Evolutionary conservation across 1,284 basidiomycete genomes (phyloP), one percentile per base, ranked within the genome.

Genomic region (Lignosus rhinocerotis): DNA sequence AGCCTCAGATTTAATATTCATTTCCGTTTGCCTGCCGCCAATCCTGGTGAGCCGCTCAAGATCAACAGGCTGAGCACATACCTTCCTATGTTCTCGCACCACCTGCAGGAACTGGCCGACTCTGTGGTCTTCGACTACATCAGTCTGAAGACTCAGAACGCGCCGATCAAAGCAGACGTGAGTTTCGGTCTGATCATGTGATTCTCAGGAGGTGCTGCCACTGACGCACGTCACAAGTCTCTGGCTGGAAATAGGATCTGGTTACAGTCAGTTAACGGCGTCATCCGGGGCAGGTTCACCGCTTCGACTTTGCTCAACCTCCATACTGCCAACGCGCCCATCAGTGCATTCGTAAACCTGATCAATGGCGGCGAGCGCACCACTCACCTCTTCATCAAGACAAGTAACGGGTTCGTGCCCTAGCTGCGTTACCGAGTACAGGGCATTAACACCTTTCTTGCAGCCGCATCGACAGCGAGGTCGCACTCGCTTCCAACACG

Each of bases 251-350:
- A 59, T 14, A 11, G 21, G 6, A 51, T 49, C 2, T 36, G 10
- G 3, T n/a, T 61, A 5, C n/a, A n/a, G 14, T 72, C 75, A 1
- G 43, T 68, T 1, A 76, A 80, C 41, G 73, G 72, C 30, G 60
- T 65, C 11, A 77, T 84, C 59, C 59, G 69, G 6, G 84, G 82
- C 19, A 69, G 68, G 14, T 80, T 77, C 70, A 73, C 72, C 31
- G 65, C 69, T 9, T 66, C 70, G 9, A 70, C 69, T 0, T 64
- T 63, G 9, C 71, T 84, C 14, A 62, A 62, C 4, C 61, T 85
- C 30, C 17, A 44, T 14, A 78, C 78, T 4, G 55, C 66, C 30
- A 80, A 80, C 59, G 73, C 70, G 32, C 56, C 51, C 6, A 58
- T 58, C 51, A 38, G 14, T 12, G 50, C 42, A 10, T 34, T 25